phyloP scores from a whole-genome alignment of 148 eudicot genomes.

The Hydrangea macrophylla region DNA sequence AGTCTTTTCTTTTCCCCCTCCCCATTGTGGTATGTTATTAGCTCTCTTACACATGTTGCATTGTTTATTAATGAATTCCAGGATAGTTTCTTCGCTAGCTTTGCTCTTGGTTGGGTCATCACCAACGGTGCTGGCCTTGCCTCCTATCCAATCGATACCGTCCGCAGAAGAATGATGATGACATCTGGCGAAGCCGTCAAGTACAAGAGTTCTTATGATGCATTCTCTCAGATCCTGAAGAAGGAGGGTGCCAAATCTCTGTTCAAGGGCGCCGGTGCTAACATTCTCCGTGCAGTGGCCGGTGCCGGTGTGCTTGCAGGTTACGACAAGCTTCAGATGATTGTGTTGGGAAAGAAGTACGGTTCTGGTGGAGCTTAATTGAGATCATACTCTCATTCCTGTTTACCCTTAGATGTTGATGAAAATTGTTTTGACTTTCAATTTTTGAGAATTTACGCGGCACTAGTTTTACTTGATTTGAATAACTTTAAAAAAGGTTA shows the following conservation, averaged over 20 bases:
- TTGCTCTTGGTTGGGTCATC: slow-evolving; percentile 68
- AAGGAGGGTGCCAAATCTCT: slow-evolving; percentile 72
- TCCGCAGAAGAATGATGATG: slow-evolving; percentile 88
- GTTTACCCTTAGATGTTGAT: slow-evolving; percentile 38
- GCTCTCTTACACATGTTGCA: neutral
- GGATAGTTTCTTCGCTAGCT: slow-evolving; percentile 74
- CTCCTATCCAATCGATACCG: slow-evolving; percentile 69
- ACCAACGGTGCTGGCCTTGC: slow-evolving; percentile 75
- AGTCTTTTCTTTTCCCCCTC: no score
- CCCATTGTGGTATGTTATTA: neutral
- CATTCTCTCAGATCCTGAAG: slow-evolving; percentile 65
- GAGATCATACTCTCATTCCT: neutral
- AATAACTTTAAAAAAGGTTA: slow-evolving; percentile 15
- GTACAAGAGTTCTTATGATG: slow-evolving; percentile 71
- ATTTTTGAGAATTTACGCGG: slow-evolving; percentile 10
- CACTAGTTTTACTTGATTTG: neutral
- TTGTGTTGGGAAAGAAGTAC: slow-evolving; percentile 71
- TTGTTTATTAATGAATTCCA: slow-evolving; percentile 32
- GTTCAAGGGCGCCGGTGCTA: slow-evolving; percentile 89
- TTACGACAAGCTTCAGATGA: slow-evolving; percentile 77
- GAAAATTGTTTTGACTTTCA: slow-evolving; percentile 22
- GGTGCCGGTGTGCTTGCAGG: slow-evolving; percentile 90
- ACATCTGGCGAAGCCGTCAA: slow-evolving; percentile 80
- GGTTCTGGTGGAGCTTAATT: slow-evolving; percentile 66
- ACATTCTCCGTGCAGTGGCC: slow-evolving; percentile 77